A percentile compares a stretch with the other conserved stretches of the same genome.
Conservation (phyloP, 2,329 filamentous ascomycete genomes). For the Mycosphaerella arachidis region DNA sequence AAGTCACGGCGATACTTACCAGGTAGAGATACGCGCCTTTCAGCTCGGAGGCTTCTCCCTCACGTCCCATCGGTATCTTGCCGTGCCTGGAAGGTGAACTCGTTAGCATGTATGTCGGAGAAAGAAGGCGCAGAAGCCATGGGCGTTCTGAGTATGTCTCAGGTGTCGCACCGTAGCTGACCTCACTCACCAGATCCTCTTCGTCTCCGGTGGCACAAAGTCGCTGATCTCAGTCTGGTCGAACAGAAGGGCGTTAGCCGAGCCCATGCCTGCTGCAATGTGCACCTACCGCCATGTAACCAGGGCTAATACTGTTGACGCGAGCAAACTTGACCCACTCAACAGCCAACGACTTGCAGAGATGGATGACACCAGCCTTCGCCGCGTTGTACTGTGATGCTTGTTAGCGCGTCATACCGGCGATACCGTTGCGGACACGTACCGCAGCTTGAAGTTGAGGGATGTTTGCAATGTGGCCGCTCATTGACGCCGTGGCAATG, state of each 20-base stretch:
- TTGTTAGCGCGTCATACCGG: not conserved
- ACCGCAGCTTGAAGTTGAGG: conserved; percentile 51
- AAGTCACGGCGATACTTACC: not conserved
- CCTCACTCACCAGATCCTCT: conserved; percentile 40
- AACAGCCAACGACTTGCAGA: conserved; percentile 52
- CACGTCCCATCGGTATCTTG: conserved; percentile 48
- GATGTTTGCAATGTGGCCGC: conserved; percentile 33
- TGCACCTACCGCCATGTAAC: conserved; percentile 41
- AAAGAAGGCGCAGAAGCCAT: too few relatives aligned
- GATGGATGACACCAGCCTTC: conserved; percentile 54
- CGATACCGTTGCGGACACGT: not conserved
- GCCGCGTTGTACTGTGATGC: conserved; percentile 46
- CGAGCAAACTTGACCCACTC: conserved; percentile 55
- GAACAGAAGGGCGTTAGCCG: too few relatives aligned
- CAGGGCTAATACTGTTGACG: conserved; percentile 52
- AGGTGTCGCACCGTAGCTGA: too few relatives aligned
- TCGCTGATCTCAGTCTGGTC: conserved; percentile 49
- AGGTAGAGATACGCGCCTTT: conserved; percentile 32
- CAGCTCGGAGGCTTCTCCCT: conserved; percentile 30
- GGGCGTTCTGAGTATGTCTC: too few relatives aligned
- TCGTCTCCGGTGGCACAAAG: conserved; percentile 30
- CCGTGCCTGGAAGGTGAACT: conserved; percentile 25
- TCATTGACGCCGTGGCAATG: conserved; percentile 42
- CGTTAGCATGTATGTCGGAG: too few relatives aligned
- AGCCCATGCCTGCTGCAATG: too few relatives aligned